These are phyloP conservation scores for Pelargonium cotyledonis DNA, from an alignment of 441 rosid species.

Conservation along the genomic window DNA sequence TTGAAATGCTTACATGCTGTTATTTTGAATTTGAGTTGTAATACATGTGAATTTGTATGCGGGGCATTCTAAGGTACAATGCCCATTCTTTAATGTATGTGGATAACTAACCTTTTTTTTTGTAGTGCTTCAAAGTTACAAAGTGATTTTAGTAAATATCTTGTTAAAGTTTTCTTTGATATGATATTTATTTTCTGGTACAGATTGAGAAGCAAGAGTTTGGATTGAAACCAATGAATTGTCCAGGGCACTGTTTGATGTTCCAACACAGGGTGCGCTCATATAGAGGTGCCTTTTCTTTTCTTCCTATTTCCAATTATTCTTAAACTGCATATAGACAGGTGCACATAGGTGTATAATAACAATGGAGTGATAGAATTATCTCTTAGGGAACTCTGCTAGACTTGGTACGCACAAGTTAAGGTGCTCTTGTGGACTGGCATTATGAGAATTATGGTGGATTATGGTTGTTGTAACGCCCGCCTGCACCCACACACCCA, in stretches of 20 bases:
- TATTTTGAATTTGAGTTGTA: neutral
- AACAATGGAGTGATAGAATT: neutral
- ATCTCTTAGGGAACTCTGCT: neutral
- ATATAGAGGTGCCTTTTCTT: conserved; percentile 55
- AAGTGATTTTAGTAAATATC: neutral
- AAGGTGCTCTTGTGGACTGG: neutral
- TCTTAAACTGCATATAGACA: neutral
- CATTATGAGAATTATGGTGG: too few relatives aligned
- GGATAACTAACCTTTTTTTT: neutral
- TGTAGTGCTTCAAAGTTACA: neutral
- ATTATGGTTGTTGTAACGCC: too few relatives aligned
- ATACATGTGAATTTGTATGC: neutral
- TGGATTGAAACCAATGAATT: conserved; percentile 98
- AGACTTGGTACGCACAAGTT: neutral
- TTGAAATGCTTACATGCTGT: neutral
- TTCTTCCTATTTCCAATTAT: neutral
- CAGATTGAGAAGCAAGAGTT: conserved; percentile 95
- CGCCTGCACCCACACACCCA: neutral
- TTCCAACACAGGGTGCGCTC: conserved; percentile 91
- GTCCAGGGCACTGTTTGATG: conserved; percentile 97
- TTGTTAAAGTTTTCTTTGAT: conserved; percentile 12
- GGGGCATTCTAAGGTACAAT: neutral
- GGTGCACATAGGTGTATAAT: neutral
- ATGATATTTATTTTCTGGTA: conserved; percentile 14
- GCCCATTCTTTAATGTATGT: neutral